Evolutionary conservation across 2,329 filamentous ascomycete genomes (phyloP).

Genomic region (Colletotrichum musicola): DNA sequence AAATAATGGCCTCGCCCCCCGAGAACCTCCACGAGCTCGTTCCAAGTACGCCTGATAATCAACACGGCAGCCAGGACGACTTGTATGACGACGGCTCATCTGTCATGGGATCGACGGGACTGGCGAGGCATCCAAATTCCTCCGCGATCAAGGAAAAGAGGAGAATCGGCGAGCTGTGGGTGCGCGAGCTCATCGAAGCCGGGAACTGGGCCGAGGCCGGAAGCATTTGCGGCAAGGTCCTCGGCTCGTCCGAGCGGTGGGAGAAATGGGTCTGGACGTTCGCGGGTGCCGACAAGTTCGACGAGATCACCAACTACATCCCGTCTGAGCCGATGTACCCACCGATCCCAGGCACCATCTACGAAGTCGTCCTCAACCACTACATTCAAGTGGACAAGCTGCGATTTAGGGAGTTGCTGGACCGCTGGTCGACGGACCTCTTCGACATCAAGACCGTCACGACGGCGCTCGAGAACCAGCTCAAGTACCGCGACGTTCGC

Average conservation of each 20-base stretch:
- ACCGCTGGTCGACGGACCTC: slow-evolving; percentile 85
- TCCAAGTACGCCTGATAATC: slow-evolving; percentile 57
- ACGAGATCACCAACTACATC: slow-evolving; percentile 89
- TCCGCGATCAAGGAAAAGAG: slow-evolving; percentile 85
- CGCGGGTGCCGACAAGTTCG: slow-evolving; percentile 85
- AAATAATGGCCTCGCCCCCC: slow-evolving; percentile 65
- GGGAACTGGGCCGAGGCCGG: slow-evolving; percentile 84
- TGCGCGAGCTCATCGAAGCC: slow-evolving; percentile 83
- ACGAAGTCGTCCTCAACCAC: slow-evolving; percentile 89
- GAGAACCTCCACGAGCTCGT: slow-evolving; percentile 56
- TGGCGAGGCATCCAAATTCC: slow-evolving; percentile 34
- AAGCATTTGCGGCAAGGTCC: slow-evolving; percentile 83
- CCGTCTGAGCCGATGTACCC: slow-evolving; percentile 83
- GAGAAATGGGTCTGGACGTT: slow-evolving; percentile 97
- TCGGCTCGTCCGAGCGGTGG: slow-evolving; percentile 85
- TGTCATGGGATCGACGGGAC: slow-evolving; percentile 68
- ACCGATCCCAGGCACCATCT: slow-evolving; percentile 83
- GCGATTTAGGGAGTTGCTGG: slow-evolving; percentile 82
- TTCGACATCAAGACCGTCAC: slow-evolving; percentile 85
- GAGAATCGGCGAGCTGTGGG: slow-evolving; percentile 92
- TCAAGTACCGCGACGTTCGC: slow-evolving; percentile 79
- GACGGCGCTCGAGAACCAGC: slow-evolving; percentile 83
- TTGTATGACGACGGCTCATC: slow-evolving; percentile 78
- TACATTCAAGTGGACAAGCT: slow-evolving; percentile 85
- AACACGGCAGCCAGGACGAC: slow-evolving; percentile 63